Base-by-base conservation (phyloP, 1,284 basidiomycete genomes). In the Clitocybe nebularis region DNA sequence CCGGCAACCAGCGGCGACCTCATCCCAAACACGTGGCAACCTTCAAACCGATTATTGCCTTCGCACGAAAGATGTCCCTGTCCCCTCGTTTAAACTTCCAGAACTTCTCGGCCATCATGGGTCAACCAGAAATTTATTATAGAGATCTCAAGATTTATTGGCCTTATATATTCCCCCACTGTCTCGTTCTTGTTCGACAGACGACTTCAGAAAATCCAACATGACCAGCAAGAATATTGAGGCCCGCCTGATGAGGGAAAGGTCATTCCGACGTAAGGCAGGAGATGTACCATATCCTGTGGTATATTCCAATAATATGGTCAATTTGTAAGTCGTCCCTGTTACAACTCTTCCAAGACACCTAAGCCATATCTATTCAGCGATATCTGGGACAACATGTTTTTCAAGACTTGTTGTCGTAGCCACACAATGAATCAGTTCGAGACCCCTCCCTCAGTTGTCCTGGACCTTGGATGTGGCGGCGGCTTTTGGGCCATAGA, bases 401-500 rank as follows among this genome's bases (percentile, higher is more conserved):
- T 83, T 60, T 61, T 81, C 50, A 64, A 63, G 26, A 69, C 59
- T 38, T 70, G 69, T 39, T 71, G 74, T 47, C 64, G 66, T 26
- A 62, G 67, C 11, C 50, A 83, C 28, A 78, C 83, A 0, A 67
- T 81, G 46, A 70, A 79, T 51, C 63, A 69, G 32, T 77, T 81
- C 37, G 62, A 70, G 3, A 55, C 54, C 0, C 73, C 77, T 11
- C 84, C 84, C 0, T 36, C 53, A 1, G 62, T 66, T 4, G 69
- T 85, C 0, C 72, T 89, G 6, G 85, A 88, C 55, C 65, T 93
- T 17, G 91, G 90, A 0, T 91, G 87, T 56, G 90, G 91, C 3
- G 79, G 78, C 44, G 91, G 91, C 0, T 74, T 79, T 41, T 88
- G 85, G 84, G 71, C 73, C 7, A 68, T 88, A 29, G 75, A 81